A percentile compares a stretch with the other conserved stretches of the same genome.
Conservation (phyloP, 2,329 filamentous ascomycete genomes). For the Phialophora tarda region DNA sequence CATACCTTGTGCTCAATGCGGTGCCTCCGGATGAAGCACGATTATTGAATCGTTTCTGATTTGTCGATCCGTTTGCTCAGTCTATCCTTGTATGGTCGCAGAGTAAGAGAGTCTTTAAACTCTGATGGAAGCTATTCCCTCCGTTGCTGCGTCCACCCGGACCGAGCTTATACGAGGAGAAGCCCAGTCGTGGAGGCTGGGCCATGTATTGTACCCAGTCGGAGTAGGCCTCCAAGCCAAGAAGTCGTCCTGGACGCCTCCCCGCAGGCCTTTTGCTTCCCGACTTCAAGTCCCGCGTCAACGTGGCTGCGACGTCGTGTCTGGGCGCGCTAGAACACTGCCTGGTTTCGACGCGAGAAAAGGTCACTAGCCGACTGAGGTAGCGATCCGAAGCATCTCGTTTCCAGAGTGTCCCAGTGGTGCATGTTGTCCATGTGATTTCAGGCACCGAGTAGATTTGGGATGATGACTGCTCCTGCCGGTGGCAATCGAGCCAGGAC, state of each 20-base stretch:
- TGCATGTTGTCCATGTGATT: background rate
- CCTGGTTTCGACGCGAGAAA: background rate
- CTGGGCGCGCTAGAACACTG: slow-evolving; percentile 17
- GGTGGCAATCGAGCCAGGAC: too few relatives aligned
- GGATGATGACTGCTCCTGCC: background rate
- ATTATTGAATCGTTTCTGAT: background rate
- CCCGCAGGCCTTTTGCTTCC: background rate
- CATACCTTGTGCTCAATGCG: background rate
- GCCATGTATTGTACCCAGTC: too few relatives aligned
- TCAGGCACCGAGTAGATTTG: background rate
- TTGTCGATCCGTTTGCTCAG: background rate
- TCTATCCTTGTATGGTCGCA: background rate
- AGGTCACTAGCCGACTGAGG: background rate
- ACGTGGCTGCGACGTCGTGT: slow-evolving; percentile 7
- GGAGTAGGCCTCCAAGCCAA: background rate
- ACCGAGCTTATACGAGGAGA: slow-evolving; percentile 12
- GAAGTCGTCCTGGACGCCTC: too few relatives aligned
- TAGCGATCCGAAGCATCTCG: slow-evolving; percentile 6
- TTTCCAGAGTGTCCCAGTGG: background rate
- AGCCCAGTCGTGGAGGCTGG: background rate
- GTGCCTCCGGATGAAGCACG: background rate
- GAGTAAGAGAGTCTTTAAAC: background rate
- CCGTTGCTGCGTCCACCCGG: background rate
- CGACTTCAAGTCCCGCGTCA: background rate
- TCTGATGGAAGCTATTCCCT: background rate